Base-by-base conservation (phyloP, 306 rosid species). In the Sesbania bispinosa region DNA sequence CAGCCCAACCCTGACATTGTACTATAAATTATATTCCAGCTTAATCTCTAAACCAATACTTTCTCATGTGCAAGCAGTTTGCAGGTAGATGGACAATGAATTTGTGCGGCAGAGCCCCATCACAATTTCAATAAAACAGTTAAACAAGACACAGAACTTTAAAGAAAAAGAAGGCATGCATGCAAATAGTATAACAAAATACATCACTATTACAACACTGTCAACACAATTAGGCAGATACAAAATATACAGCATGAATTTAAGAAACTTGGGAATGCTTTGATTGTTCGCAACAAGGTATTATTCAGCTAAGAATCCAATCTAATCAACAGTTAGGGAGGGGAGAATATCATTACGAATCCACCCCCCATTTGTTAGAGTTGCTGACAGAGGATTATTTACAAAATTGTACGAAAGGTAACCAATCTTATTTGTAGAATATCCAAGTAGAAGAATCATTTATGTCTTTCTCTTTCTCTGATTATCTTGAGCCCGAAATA, bases 401-500 rank as follows among this genome's bases (percentile, higher is more conserved):
- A 39, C 2, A 36, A n/a, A n/a, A 69, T 21, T 2, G n/a, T n/a
- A 1, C 43, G 2, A 53, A 52, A 53, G 0, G 13, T 20, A n/a
- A 57, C 9, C 29, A 35, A 0, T 18, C 62, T 4, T 41, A 20
- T 15, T 10, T 30, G 36, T 32, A 10, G 2, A 16, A 16, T 5
- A 71, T 46, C 54, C 45, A 48, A 64, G 45, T 43, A 57, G 21
- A 53, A 66, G 33, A 54, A 52, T 67, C 69, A 71, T 48, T 58
- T 60, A 14, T 62, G 1, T 47, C 47, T 58, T 65, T 15, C 68
- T 36, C 89, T 77, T 63, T 82, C 91, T 69, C 36, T 61, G 13
- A 58, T 73, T 7, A 86, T 84, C 69, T 81, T 82, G 61, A 69
- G 73, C 58, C 95, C 95, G 20, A 86, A 66, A 51, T 84, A 88